These are phyloP conservation scores for Artemisia argyi DNA, from an alignment of 129 eudicot species.

Conservation along the genomic window DNA sequence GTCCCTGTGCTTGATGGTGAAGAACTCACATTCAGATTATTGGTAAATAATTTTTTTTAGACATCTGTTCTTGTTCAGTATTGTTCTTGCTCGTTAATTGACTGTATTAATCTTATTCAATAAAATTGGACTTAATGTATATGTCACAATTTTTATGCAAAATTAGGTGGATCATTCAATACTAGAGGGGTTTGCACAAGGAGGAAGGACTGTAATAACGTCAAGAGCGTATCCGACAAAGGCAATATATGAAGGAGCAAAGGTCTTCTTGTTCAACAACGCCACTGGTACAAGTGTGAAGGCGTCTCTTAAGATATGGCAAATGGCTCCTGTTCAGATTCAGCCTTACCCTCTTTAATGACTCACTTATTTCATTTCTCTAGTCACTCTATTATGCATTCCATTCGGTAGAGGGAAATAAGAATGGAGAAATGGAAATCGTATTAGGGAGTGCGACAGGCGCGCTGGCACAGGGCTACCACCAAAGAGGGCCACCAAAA, in stretches of 20 bases:
- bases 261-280: conserved; percentile 68
- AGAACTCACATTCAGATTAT: conserved; percentile 56
- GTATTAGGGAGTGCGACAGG: too few species aligned
- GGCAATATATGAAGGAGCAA: conserved; percentile 65
- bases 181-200: conserved; percentile 82
- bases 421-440: too few species aligned
- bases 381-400: conserved; percentile 13
- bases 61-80: too few species aligned
- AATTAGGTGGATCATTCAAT: conserved; percentile 86
- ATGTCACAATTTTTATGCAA: not conserved
- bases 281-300: conserved; percentile 59
- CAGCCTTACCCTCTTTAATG: conserved; percentile 35
- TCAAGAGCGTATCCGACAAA: conserved; percentile 75
- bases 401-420: too few species aligned
- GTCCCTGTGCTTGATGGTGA: conserved; percentile 83
- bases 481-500: too few species aligned
- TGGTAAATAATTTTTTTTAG: conserved; percentile 45
- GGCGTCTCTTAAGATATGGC: conserved; percentile 75
- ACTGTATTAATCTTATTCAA: not conserved
- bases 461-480: too few species aligned
- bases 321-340: conserved; percentile 49
- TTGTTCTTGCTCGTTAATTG: too few species aligned
- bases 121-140: not conserved
- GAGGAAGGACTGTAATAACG: conserved; percentile 77
- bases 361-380: not conserved